These are phyloP conservation scores for Podosphaera fusca DNA, from an alignment of 2,329 filamentous ascomycete species.

Conservation along the genomic window DNA sequence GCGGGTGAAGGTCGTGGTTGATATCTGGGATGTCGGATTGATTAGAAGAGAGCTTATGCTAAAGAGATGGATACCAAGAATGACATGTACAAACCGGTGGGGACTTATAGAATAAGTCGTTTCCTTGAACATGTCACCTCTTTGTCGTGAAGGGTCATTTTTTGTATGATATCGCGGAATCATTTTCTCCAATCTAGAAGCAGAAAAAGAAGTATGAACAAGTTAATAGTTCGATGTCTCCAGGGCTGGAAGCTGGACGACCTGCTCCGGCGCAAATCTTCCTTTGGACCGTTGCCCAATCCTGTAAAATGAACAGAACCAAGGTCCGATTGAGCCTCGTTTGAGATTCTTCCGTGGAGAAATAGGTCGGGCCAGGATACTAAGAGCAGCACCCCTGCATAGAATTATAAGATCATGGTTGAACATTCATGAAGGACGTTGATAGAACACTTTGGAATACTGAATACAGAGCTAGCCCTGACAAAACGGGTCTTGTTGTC, in stretches of 20 bases:
- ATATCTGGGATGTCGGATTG: conserved; percentile 34
- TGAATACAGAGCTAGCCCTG: not conserved
- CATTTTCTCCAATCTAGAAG: conserved; percentile 29
- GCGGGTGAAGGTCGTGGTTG: conserved; percentile 58
- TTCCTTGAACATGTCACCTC: conserved; percentile 24
- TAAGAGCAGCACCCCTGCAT: not conserved
- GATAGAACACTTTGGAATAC: not conserved
- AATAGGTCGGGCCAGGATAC: not conserved
- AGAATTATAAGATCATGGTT: not conserved
- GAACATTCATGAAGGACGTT: not conserved
- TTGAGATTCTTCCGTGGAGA: not conserved
- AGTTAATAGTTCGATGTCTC: conserved; percentile 1
- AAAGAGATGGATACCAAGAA: not conserved
- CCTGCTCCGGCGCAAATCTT: conserved; percentile 2
- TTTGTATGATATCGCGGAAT: conserved; percentile 62
- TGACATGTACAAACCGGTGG: conserved; percentile 43
- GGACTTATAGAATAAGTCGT: conserved; percentile 64
- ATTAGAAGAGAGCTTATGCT: conserved; percentile 1
- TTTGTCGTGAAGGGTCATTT: conserved; percentile 57
- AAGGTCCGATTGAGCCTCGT: not conserved
- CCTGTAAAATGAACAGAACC: conserved; percentile 3
- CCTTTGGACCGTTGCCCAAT: conserved; percentile 9
- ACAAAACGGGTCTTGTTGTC: not conserved
- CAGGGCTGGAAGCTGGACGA: conserved; percentile 8
- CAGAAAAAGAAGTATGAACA: not conserved